Evolutionary conservation across 2,329 filamentous ascomycete species (phyloP).

Genomic region (Fusarium praegraminearum): DNA sequence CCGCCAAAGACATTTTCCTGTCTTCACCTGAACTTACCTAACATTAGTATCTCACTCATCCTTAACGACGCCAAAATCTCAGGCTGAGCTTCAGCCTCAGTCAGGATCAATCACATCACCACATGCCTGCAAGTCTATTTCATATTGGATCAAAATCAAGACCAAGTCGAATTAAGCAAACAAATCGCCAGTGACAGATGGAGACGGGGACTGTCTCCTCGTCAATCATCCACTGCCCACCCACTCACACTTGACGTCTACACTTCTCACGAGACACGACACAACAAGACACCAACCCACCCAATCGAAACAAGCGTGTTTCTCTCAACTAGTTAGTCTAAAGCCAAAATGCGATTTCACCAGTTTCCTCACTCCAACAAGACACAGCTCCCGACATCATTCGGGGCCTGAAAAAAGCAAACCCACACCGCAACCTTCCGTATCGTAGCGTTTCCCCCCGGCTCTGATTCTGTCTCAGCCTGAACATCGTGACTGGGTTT

Average conservation of each 20-base stretch:
- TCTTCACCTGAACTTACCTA: slow-evolving; percentile 5
- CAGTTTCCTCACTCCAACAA: slow-evolving; percentile 19
- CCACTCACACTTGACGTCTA: slow-evolving; percentile 33
- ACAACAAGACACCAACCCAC: slow-evolving; percentile 35
- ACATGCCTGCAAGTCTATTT: neutral
- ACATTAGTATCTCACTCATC: slow-evolving; percentile 3
- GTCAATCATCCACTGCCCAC: slow-evolving; percentile 4
- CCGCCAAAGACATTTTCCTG: slow-evolving; percentile 23
- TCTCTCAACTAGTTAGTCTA: slow-evolving; percentile 32
- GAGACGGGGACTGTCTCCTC: neutral
- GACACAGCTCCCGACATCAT: slow-evolving; percentile 37
- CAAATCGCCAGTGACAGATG: slow-evolving; percentile 1
- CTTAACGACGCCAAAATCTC: slow-evolving; percentile 19
- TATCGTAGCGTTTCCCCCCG: slow-evolving; percentile 13
- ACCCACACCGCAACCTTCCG: slow-evolving; percentile 40
- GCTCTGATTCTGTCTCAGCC: slow-evolving; percentile 35
- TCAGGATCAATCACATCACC: slow-evolving; percentile 12
- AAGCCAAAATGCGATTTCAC: slow-evolving; percentile 39
- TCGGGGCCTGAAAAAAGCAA: slow-evolving; percentile 40
- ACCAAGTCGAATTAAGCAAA: slow-evolving; percentile 3
- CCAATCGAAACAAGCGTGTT: slow-evolving; percentile 37
- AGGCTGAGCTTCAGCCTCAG: slow-evolving; percentile 2
- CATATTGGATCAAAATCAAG: neutral
- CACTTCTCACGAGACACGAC: slow-evolving; percentile 40
- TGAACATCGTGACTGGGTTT: slow-evolving; percentile 39